phyloP scores from a whole-genome alignment of 306 rosid genomes.

The Glycyrrhiza uralensis region DNA sequence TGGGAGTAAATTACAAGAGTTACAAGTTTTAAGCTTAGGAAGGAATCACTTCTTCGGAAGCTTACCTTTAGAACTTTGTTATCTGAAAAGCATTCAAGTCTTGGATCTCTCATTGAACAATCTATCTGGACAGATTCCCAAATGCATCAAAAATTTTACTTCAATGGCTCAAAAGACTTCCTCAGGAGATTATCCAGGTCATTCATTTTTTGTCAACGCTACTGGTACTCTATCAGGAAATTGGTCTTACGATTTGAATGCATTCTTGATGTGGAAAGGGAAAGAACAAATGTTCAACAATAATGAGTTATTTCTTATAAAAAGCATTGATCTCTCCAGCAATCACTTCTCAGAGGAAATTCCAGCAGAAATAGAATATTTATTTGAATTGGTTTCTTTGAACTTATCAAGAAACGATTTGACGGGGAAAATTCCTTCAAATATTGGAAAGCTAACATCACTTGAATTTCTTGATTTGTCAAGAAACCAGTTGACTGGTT shows the following conservation, averaged over 20 bases:
- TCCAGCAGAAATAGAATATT: too few relatives aligned
- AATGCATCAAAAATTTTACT: slow-evolving; percentile 23
- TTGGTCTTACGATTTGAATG: not conserved
- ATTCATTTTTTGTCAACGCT: not conserved
- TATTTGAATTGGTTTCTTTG: too few relatives aligned
- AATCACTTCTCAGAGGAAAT: too few relatives aligned
- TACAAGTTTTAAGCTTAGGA: slow-evolving; percentile 5
- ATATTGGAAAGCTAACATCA: too few relatives aligned
- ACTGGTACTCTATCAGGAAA: rapidly evolving
- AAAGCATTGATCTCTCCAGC: too few relatives aligned
- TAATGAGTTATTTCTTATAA: too few relatives aligned
- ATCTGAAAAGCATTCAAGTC: not conserved
- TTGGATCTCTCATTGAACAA: slow-evolving; percentile 20
- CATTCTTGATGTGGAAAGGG: slow-evolving; percentile 29
- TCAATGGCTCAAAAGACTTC: not conserved
- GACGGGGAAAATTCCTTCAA: too few relatives aligned
- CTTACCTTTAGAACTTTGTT: slow-evolving; percentile 9
- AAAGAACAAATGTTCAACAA: too few relatives aligned
- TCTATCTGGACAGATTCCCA: not conserved
- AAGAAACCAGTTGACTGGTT: too few relatives aligned
- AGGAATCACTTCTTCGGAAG: slow-evolving; percentile 4
- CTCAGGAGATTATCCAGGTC: not conserved
- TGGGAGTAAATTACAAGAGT: not conserved
- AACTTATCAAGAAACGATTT: too few relatives aligned
- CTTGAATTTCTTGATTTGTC: too few relatives aligned